These are phyloP conservation scores for Triticum monococcum DNA, from an alignment of 176 grass and related monocot genomes.

Conservation along the genomic window DNA sequence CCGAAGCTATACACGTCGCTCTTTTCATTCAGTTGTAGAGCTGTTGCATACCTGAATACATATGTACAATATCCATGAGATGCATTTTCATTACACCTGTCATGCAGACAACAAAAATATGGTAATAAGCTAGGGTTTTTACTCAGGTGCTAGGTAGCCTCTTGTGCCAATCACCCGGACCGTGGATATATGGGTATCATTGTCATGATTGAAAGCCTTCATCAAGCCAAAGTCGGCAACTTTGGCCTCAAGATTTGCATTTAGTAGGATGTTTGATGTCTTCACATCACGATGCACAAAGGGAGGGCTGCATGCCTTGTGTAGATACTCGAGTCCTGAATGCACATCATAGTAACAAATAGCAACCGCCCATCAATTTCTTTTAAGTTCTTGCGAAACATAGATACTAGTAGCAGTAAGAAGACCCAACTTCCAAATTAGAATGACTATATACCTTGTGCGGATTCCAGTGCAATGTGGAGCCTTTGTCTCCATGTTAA, in stretches of 20 bases:
- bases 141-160: conserved; percentile 58
- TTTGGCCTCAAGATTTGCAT: conserved; percentile 48
- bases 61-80: too few relatives aligned
- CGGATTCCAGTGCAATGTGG: conserved; percentile 45
- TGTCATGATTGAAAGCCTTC: conserved; percentile 21
- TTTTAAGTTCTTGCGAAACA: too few relatives aligned
- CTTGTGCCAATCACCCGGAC: conserved; percentile 21
- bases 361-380: background rate
- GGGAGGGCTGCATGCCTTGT: conserved; percentile 46
- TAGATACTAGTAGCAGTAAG: too few relatives aligned
- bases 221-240: conserved; percentile 68
- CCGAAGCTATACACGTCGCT: conserved; percentile 68
- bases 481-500: conserved; percentile 50
- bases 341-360: background rate
- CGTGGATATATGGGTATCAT: conserved; percentile 36
- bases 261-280: conserved; percentile 49
- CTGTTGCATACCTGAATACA: conserved; percentile 19
- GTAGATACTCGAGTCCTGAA: conserved; percentile 56
- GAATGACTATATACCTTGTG: conserved; percentile 31
- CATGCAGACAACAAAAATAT: too few relatives aligned
- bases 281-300: conserved; percentile 64
- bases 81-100: too few relatives aligned
- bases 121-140: too few relatives aligned
- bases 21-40: conserved; percentile 12
- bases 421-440: too few relatives aligned